Evolutionary conservation across 495 filamentous ascomycete genomes (phyloP).

Genomic region (Tuber microsphaerosporum): DNA sequence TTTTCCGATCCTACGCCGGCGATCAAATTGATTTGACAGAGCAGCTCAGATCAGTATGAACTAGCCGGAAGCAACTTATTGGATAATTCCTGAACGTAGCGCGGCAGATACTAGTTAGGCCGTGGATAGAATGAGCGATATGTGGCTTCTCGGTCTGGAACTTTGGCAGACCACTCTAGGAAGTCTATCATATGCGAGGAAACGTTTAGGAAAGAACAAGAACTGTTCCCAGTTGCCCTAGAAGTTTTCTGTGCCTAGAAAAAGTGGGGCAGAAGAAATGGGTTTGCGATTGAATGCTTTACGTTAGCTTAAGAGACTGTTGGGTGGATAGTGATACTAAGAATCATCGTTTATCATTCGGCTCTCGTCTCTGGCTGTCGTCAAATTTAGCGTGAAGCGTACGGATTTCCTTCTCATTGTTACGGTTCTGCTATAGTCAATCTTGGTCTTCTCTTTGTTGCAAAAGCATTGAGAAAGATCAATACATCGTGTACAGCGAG

Average conservation of each 20-base stretch:
- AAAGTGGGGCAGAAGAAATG: neutral
- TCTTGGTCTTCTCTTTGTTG: constrained; percentile 5
- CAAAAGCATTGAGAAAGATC: no score
- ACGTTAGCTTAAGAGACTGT: neutral
- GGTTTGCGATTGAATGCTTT: neutral
- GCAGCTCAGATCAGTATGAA: neutral
- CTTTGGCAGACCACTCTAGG: neutral
- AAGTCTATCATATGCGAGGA: neutral
- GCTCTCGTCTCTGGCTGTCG: neutral
- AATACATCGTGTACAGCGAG: no score
- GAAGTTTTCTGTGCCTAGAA: neutral
- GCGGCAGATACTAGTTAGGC: neutral
- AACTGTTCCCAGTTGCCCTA: neutral
- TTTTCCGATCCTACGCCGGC: neutral
- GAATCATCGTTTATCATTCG: neutral
- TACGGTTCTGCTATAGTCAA: neutral
- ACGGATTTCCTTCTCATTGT: neutral
- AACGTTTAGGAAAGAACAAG: neutral
- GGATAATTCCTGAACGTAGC: neutral
- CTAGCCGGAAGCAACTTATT: neutral
- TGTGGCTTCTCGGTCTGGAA: neutral
- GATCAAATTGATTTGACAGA: neutral
- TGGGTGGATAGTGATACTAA: neutral
- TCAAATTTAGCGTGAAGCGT: neutral
- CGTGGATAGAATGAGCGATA: neutral